Conservation (phyloP, 2,329 filamentous ascomycete genomes). For the Coniochaeta prunicola region DNA sequence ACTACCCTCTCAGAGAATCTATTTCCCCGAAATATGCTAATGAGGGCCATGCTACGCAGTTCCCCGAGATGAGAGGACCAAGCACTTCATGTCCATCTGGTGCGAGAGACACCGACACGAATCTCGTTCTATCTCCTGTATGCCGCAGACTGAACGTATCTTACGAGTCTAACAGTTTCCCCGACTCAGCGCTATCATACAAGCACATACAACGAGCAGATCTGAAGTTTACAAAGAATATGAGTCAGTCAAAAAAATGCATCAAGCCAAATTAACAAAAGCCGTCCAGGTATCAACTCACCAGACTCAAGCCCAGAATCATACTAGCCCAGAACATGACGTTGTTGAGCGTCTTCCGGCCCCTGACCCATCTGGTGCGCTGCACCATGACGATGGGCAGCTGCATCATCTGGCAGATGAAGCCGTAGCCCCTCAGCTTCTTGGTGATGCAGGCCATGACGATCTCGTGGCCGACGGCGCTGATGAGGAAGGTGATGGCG, state of each 20-base stretch:
- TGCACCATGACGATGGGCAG: slow-evolving; percentile 92
- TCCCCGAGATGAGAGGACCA: too few species aligned
- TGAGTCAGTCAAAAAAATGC: not conserved
- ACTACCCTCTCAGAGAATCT: too few species aligned
- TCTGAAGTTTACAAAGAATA: not conserved
- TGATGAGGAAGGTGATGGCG: slow-evolving; percentile 85
- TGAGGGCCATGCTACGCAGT: too few species aligned
- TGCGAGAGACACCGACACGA: too few species aligned
- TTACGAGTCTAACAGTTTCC: too few species aligned
- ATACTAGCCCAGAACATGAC: slow-evolving; percentile 88
- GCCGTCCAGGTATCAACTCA: too few species aligned
- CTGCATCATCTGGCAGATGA: slow-evolving; percentile 93
- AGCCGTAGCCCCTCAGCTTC: slow-evolving; percentile 91
- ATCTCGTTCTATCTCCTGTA: too few species aligned
- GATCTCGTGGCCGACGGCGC: slow-evolving; percentile 83
- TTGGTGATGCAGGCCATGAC: slow-evolving; percentile 98
- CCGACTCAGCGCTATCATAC: not conserved
- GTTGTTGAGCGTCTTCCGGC: slow-evolving; percentile 75
- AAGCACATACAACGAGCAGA: slow-evolving; percentile 2
- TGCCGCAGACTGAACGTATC: too few species aligned
- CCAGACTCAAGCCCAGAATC: slow-evolving; percentile 77
- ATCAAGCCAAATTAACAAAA: too few species aligned
- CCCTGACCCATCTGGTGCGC: slow-evolving; percentile 67
- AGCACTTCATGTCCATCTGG: too few species aligned
- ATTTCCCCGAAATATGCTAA: too few species aligned